Evolutionary conservation across 2,329 filamentous ascomycete genomes (phyloP), one percentile per base, ranked within the genome.

Genomic region (Phialemoniopsis sp.): DNA sequence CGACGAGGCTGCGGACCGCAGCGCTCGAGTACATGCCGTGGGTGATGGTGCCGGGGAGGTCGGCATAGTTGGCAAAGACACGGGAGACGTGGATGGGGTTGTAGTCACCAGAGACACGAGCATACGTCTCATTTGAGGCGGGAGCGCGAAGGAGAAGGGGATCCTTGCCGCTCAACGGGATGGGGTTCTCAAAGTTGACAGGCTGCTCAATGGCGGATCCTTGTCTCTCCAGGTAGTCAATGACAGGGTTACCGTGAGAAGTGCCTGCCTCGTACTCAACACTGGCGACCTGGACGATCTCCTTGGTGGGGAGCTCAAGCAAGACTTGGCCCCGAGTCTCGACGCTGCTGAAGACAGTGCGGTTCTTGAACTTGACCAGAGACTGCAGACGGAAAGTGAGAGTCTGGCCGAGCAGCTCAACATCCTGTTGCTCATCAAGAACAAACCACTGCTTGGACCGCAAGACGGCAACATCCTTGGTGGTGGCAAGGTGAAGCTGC

Each of bases 21-120:
- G 93, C 93, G 64, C 91, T 97, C 2, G 91, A 94, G 75, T 97
- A 98, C 93, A 98, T 98, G 60, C 93, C 93, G 60, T 98, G 93
- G 2, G 93, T 98, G 57, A 98, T 98, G 33, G 93, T 98, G 36
- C 93, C 94, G 2, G 90, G 90, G 13, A 98, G 76, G 62, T 90
- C 93, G 60, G 93, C 94, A 56, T 97, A 98, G 67, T 82, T 89
- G 26, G 93, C 87, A 68, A 98, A 98, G 40, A 96, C 89, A 41
- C 93, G 86, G 12, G 93, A 96, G 33, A 98, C 93, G 73, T 98
- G 93, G 46, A 98, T 98, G 17, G 93, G 93, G 67, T 98, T 98
- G 78, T 89, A 98, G 62, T 98, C 93, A 34, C 93, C 93, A 37
- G 94, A 98, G 14, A 98, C 93, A 50, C 89, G 87, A 46, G 93